These are phyloP conservation scores for Saturnispora sekii DNA, from an alignment of 805 yeast genomes.

Conservation along the genomic window DNA sequence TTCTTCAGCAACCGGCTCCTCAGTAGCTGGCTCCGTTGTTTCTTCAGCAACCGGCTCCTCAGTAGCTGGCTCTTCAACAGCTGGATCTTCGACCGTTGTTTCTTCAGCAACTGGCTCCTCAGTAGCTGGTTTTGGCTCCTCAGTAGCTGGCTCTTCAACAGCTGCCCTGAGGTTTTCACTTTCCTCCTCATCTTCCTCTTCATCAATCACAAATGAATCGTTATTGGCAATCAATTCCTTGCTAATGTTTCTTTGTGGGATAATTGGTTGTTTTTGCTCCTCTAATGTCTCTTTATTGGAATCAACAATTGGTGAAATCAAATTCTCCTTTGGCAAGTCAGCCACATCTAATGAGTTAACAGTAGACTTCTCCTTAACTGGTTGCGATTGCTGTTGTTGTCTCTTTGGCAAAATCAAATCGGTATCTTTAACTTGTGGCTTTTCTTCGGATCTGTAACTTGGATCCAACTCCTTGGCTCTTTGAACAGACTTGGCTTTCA, in stretches of 20 bases:
- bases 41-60: constrained; percentile 13
- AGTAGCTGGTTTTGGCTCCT: no score
- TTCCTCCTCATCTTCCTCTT: constrained; percentile 16
- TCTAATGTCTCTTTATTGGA: background rate
- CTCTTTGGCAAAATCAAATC: constrained; percentile 10
- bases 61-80: constrained; percentile 12
- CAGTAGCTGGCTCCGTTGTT: background rate
- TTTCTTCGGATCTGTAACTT: constrained; percentile 8
- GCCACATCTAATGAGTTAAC: background rate
- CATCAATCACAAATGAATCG: constrained; percentile 24
- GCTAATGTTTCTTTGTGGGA: constrained; percentile 2
- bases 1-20: background rate
- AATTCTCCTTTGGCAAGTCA: constrained; percentile 25
- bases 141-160: constrained; percentile 16
- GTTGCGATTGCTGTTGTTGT: background rate
- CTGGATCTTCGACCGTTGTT: constrained; percentile 12
- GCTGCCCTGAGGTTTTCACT: constrained; percentile 9
- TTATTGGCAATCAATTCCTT: constrained; percentile 15
- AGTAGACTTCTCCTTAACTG: background rate
- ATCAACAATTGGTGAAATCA: constrained; percentile 23
- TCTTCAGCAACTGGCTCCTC: constrained; percentile 13
- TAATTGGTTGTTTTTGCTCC: background rate
- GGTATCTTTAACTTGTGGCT: constrained; percentile 8
- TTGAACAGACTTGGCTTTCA: constrained; percentile 52
- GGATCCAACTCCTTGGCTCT: constrained; percentile 10